Base-by-base conservation (phyloP, 2,329 filamentous ascomycete species). In the Chrysosporium queenslandicum region DNA sequence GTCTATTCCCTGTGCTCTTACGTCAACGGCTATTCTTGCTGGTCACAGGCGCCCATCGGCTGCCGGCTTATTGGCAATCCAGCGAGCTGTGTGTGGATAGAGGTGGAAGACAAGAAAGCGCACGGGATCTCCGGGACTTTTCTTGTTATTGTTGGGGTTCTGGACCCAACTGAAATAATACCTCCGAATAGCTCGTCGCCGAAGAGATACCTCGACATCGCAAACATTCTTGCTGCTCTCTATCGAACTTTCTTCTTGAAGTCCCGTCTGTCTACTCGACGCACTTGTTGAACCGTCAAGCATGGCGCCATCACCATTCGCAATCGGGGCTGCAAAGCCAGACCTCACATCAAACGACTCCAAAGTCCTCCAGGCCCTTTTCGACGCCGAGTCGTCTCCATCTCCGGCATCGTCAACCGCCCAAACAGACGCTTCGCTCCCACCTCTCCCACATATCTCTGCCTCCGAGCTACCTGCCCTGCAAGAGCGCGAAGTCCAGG, bases 311-410 rank as follows among this genome's bases (percentile, higher is more conserved):
- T 32, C 47, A 53, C 51, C 51, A 36, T 48, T 52, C 42, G 30
- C 54, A 18, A 21, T 49, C n/a, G 54, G 40, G 11, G 29, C 42
- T 4, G 46, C 51, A 5, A 54, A 56, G 37, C 64, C 64, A 21
- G 60, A 59, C 32, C 65, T 74, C 32, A 68, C 66, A 21, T 64
- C 67, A 39, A 73, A 74, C 58, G 71, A 74, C 57, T 64, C 69
- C n/a, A 66, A 66, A 21, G 70, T 74, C 32, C 65, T 74, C 7
- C 67, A 71, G 53, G 71, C 71, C 14, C 68, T 74, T 30, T 74
- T 74, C 52, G 71, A 74, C 50, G 69, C 70, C 7, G 71, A 73
- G 57, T 69, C 69, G 11, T 68, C 68, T 3, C 65, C 66, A 0
- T 66, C 67, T 6, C 50, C 43, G 18, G 39, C 66, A 48, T 66